These are phyloP conservation scores for Grigorovia yakushimaensis DNA, from an alignment of 805 yeast species.

Conservation along the genomic window DNA sequence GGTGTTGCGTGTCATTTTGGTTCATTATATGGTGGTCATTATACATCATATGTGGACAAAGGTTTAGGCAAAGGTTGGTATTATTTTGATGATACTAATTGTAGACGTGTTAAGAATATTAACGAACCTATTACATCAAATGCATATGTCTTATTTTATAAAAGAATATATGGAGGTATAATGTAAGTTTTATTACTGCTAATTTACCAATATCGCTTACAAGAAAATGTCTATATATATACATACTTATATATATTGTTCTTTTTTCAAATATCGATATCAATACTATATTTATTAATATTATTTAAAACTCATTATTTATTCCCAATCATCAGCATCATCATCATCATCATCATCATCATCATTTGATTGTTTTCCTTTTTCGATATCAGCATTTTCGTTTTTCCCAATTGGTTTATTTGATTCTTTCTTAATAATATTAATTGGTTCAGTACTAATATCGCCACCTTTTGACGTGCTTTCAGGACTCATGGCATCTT, in stretches of 20 bases:
- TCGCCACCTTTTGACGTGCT: no score
- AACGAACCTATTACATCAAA: conserved; percentile 54
- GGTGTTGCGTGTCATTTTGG: conserved; percentile 85
- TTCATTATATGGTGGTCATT: conserved; percentile 76
- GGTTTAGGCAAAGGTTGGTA: conserved; percentile 59
- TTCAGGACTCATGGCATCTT: no score
- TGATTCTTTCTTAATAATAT: no score
- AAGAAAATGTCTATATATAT: no score
- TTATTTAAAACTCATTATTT: conserved; percentile 1
- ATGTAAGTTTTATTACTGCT: no score
- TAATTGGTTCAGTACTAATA: no score
- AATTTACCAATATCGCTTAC: no score
- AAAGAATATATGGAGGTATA: conserved; percentile 28
- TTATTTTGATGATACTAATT: conserved; percentile 69
- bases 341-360: conserved; percentile 31
- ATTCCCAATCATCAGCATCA: conserved; percentile 59
- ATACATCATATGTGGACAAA: conserved; percentile 71
- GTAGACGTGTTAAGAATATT: conserved; percentile 41
- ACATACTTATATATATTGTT: background rate
- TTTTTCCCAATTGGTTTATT: background rate
- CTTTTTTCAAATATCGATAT: background rate
- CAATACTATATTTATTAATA: no score
- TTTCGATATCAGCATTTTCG: background rate
- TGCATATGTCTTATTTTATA: conserved; percentile 79
- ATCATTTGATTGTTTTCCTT: conserved; percentile 10